These are phyloP conservation scores for Sindora glabra DNA, from an alignment of 306 rosid species.

Conservation along the genomic window DNA sequence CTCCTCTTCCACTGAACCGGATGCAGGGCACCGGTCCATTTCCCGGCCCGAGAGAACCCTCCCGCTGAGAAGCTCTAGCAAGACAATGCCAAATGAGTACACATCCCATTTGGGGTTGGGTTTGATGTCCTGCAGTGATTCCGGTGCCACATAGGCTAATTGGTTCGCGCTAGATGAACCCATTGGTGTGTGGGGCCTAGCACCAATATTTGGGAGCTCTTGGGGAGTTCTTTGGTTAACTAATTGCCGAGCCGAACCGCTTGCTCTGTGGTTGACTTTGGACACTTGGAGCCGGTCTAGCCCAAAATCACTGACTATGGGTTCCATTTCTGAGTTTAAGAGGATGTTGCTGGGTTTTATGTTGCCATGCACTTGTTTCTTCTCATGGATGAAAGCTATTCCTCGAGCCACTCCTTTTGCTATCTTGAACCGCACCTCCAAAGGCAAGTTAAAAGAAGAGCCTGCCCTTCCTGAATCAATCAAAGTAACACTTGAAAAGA, in stretches of 20 bases:
- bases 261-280: slow-evolving; percentile 18
- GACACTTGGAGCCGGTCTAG: slow-evolving; percentile 42
- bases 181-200: slow-evolving; percentile 29
- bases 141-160: slow-evolving; percentile 68
- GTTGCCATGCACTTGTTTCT: slow-evolving; percentile 80
- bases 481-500: background rate
- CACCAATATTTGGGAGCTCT: slow-evolving; percentile 9
- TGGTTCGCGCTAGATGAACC: slow-evolving; percentile 5
- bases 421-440: slow-evolving; percentile 59
- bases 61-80: slow-evolving; percentile 72
- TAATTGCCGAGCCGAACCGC: slow-evolving; percentile 34
- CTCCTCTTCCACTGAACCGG: slow-evolving; percentile 46
- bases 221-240: slow-evolving; percentile 36
- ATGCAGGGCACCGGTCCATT: slow-evolving; percentile 37
- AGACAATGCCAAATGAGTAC: slow-evolving; percentile 74
- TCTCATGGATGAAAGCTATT: slow-evolving; percentile 74
- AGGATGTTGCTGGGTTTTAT: slow-evolving; percentile 74
- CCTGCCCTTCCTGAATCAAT: slow-evolving; percentile 49
- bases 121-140: slow-evolving; percentile 47
- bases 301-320: slow-evolving; percentile 67
- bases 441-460: slow-evolving; percentile 38
- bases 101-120: slow-evolving; percentile 75
- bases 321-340: slow-evolving; percentile 56
- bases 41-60: slow-evolving; percentile 52
- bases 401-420: slow-evolving; percentile 77